Evolutionary conservation across 768 basidiomycete genomes (phyloP).

Genomic region (Boletales sp.): DNA sequence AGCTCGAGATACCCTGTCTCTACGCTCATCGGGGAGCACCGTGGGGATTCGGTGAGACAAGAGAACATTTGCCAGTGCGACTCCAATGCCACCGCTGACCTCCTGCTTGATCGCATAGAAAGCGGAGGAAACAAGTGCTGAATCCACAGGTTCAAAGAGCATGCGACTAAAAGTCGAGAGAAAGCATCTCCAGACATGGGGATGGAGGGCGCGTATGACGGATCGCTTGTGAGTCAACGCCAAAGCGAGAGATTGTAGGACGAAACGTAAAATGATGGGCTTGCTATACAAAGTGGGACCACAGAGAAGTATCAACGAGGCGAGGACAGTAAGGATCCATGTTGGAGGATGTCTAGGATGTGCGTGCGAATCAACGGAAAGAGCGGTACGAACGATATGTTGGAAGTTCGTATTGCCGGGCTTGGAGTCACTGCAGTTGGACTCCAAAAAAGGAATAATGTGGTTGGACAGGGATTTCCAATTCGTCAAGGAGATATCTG

Average conservation of each 20-base stretch:
- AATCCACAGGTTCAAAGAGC: slow-evolving; percentile 21
- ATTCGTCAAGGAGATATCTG: slow-evolving; percentile 28
- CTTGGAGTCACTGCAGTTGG: slow-evolving; percentile 9
- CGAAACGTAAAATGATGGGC: slow-evolving; percentile 34
- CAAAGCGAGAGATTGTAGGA: slow-evolving; percentile 33
- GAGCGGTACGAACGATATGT: slow-evolving; percentile 25
- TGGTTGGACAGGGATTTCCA: slow-evolving; percentile 24
- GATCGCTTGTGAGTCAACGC: slow-evolving; percentile 33
- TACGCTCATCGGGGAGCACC: slow-evolving; percentile 6
- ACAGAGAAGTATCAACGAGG: slow-evolving; percentile 47
- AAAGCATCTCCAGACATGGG: slow-evolving; percentile 50
- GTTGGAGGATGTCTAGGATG: slow-evolving; percentile 29
- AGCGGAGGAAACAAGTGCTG: slow-evolving; percentile 32
- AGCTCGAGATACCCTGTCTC: slow-evolving; percentile 30
- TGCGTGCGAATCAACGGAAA: slow-evolving; percentile 20
- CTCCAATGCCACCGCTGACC: slow-evolving; percentile 41
- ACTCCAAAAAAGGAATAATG: slow-evolving; percentile 25
- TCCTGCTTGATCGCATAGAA: slow-evolving; percentile 48
- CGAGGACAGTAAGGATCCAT: slow-evolving; percentile 44
- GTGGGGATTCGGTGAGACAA: slow-evolving; percentile 20
- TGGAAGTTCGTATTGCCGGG: slow-evolving; percentile 16
- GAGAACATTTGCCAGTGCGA: slow-evolving; percentile 38
- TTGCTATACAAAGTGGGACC: slow-evolving; percentile 43
- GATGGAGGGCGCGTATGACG: slow-evolving; percentile 36
- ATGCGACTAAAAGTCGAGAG: slow-evolving; percentile 54